Evolutionary conservation across 2,329 filamentous ascomycete species (phyloP).

Genomic region (Colletotrichum nymphaeae): DNA sequence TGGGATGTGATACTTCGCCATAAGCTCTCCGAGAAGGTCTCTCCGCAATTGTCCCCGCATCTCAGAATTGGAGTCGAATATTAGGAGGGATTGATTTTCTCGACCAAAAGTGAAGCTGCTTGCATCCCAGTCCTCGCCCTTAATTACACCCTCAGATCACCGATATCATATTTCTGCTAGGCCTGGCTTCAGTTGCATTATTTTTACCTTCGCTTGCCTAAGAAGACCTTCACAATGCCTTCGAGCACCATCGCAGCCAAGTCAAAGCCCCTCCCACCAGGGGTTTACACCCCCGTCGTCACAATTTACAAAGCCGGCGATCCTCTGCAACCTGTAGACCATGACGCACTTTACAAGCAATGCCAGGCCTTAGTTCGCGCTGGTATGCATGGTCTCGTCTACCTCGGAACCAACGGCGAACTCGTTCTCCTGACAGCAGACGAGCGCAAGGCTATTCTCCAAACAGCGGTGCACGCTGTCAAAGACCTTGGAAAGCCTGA

Average conservation of each 20-base stretch:
- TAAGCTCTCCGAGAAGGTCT: neutral
- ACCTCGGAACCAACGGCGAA: slow-evolving; percentile 60
- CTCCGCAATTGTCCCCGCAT: slow-evolving; percentile 16
- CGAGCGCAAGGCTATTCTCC: slow-evolving; percentile 54
- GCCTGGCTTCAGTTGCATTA: neutral
- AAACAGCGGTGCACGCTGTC: slow-evolving; percentile 50
- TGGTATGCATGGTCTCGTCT: slow-evolving; percentile 58
- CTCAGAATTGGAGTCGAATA: slow-evolving; percentile 1
- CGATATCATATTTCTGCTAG: neutral
- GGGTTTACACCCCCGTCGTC: slow-evolving; percentile 59
- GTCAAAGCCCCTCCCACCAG: slow-evolving; percentile 50
- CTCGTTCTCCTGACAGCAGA: slow-evolving; percentile 52
- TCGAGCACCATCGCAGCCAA: slow-evolving; percentile 48
- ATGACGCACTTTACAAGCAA: slow-evolving; percentile 55
- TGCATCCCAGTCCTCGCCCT: neutral
- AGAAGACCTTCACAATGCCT: slow-evolving; percentile 38
- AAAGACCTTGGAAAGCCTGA: slow-evolving; percentile 46
- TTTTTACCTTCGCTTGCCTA: neutral
- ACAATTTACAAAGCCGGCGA: slow-evolving; percentile 56
- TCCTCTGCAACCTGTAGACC: slow-evolving; percentile 53
- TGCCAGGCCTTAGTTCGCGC: slow-evolving; percentile 53
- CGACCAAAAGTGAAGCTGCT: neutral
- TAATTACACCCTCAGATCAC: neutral
- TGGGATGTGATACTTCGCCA: neutral
- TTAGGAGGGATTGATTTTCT: slow-evolving; percentile 6